phyloP scores from a whole-genome alignment of 495 filamentous ascomycete genomes.

The Apiosordaria backusii region DNA sequence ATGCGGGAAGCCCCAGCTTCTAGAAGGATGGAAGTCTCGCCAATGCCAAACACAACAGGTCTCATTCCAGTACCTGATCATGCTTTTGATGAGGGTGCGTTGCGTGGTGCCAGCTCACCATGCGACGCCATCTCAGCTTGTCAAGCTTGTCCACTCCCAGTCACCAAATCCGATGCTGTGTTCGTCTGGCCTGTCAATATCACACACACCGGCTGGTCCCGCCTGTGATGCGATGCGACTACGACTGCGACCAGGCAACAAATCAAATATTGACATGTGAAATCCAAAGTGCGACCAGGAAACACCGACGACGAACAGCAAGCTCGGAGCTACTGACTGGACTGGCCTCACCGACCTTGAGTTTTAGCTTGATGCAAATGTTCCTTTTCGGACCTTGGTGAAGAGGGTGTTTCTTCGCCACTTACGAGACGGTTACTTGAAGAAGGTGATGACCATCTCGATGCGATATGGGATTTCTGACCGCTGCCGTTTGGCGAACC shows the following conservation, averaged over 20 bases:
- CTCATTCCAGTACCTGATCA: too few relatives aligned
- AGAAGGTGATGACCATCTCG: not conserved
- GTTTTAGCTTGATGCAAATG: not conserved
- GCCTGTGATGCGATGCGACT: not conserved
- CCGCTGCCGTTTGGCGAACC: not conserved
- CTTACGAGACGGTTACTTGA: not conserved
- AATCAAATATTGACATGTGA: not conserved
- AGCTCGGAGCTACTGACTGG: not conserved
- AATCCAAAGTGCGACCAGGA: not conserved
- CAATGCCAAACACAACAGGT: not conserved
- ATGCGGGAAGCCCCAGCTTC: not conserved
- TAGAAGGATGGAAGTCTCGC: not conserved
- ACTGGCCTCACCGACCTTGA: not conserved
- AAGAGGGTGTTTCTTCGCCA: not conserved
- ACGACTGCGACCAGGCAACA: not conserved
- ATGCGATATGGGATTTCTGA: not conserved
- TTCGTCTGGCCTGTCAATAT: not conserved
- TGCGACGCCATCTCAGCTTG: not conserved
- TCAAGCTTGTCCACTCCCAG: conserved; percentile 1
- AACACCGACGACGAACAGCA: not conserved
- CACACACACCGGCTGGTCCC: not conserved
- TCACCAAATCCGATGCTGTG: not conserved
- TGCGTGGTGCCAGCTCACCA: not conserved
- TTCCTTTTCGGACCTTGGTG: too few relatives aligned
- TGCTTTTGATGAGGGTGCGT: not conserved